Conservation (phyloP, 106 monocot genomes). For the Chionographis japonica region DNA sequence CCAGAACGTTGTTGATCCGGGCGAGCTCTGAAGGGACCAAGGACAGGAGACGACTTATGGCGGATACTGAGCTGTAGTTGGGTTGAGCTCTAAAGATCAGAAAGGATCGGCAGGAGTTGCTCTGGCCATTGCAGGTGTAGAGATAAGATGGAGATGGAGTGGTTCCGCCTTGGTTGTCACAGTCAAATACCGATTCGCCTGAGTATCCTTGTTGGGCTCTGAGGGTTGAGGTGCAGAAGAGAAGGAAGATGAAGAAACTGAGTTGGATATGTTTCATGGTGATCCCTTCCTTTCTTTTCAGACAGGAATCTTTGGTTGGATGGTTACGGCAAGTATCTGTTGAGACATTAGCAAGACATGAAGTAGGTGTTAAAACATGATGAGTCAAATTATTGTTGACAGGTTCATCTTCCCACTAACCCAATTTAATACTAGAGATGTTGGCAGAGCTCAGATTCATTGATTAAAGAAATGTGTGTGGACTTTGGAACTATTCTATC, state of each 20-base stretch:
- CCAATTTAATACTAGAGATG: too few relatives aligned
- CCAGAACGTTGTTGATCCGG: background rate
- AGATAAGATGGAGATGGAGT: constrained; percentile 29
- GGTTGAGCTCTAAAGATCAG: constrained; percentile 4
- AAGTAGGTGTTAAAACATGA: background rate
- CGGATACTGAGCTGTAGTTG: constrained; percentile 1
- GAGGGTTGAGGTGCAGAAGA: constrained; percentile 1
- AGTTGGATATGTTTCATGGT: constrained; percentile 9
- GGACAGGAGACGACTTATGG: constrained; percentile 8
- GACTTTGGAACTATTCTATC: too few relatives aligned
- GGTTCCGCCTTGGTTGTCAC: background rate
- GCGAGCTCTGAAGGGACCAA: background rate
- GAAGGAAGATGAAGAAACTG: constrained; percentile 8
- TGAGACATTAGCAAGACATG: too few relatives aligned
- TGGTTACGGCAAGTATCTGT: background rate
- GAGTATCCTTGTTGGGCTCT: constrained; percentile 10
- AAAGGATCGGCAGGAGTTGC: background rate
- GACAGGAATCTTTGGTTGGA: background rate
- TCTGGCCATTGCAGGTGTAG: constrained; percentile 12
- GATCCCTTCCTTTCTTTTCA: background rate
- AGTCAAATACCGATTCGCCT: background rate
- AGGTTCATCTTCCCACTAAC: too few relatives aligned
- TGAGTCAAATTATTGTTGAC: too few relatives aligned
- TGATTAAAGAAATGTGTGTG: too few relatives aligned
- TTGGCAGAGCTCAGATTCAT: too few relatives aligned